Evolutionary conservation across 352 stramenopile species (phyloP).

Genomic region (Globisporangium orthogonon): DNA sequence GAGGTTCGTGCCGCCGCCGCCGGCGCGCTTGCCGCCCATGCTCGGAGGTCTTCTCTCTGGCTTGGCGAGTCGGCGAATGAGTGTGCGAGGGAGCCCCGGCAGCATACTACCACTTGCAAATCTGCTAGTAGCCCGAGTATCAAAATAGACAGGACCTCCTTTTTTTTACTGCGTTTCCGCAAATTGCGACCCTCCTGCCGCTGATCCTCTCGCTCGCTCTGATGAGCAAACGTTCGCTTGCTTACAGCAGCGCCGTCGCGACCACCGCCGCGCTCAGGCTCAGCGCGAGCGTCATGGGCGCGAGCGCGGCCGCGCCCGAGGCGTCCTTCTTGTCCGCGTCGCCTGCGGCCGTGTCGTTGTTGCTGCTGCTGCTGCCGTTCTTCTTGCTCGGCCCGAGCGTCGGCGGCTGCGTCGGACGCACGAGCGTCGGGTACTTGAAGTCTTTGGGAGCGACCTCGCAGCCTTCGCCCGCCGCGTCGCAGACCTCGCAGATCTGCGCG

Average conservation of each 20-base stretch:
- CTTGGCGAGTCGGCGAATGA: not conserved
- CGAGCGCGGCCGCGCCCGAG: slow-evolving; percentile 4
- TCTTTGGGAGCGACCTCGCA: slow-evolving; percentile 20
- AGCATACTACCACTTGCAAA: not conserved
- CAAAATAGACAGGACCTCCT: not conserved
- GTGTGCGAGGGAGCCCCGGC: not conserved
- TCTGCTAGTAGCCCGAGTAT: not conserved
- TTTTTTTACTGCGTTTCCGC: too few relatives aligned
- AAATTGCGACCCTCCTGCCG: too few relatives aligned
- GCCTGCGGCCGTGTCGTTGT: not conserved
- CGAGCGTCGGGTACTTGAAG: slow-evolving; percentile 43
- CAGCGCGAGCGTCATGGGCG: slow-evolving; percentile 19
- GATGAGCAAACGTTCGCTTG: not conserved
- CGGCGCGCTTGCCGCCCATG: not conserved
- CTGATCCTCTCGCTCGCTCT: not conserved
- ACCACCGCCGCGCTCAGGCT: slow-evolving; percentile 3
- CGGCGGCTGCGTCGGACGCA: slow-evolving; percentile 5
- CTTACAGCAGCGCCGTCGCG: slow-evolving; percentile 24
- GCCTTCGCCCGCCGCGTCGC: slow-evolving; percentile 13
- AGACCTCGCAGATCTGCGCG: slow-evolving; percentile 58
- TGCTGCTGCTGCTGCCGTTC: slow-evolving; percentile 11
- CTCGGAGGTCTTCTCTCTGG: not conserved
- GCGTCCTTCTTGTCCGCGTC: not conserved
- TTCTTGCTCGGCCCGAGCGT: slow-evolving; percentile 10
- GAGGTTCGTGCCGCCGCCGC: slow-evolving; percentile 1